These are phyloP conservation scores for Zizania palustris DNA, from an alignment of 202 grass and related monocot species.

Conservation along the genomic window DNA sequence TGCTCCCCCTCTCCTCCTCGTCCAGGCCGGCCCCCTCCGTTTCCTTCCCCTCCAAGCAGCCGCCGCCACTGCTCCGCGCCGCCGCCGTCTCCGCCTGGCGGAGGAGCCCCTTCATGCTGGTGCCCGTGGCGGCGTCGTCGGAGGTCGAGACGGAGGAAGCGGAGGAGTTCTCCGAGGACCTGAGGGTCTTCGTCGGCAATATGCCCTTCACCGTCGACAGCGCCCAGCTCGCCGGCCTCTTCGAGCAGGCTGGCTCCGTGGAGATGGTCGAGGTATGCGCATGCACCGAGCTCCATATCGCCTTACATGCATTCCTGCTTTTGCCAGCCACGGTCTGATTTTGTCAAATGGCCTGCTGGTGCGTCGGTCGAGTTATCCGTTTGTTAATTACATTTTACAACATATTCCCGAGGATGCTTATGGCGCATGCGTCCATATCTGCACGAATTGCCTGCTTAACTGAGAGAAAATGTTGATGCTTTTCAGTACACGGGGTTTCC, in stretches of 20 bases:
- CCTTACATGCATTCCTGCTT: background rate
- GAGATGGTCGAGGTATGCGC: conserved; percentile 88
- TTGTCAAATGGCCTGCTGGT: conserved; percentile 1
- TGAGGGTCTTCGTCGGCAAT: conserved; percentile 88
- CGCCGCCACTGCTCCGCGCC: conserved; percentile 24
- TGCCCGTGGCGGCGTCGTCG: conserved; percentile 39
- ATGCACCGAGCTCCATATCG: background rate
- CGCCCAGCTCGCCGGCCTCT: conserved; percentile 80
- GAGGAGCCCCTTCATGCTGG: conserved; percentile 34
- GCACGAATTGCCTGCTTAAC: background rate
- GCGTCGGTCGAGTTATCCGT: background rate
- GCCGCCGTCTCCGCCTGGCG: conserved; percentile 29
- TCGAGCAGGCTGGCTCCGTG: conserved; percentile 70
- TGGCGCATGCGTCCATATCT: background rate
- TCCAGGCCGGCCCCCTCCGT: conserved; percentile 13
- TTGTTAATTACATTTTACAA: background rate
- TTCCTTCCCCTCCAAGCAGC: conserved; percentile 22
- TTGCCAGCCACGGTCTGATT: background rate
- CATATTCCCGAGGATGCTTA: background rate
- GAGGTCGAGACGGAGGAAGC: conserved; percentile 47
- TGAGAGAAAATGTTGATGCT: background rate
- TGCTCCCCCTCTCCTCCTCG: conserved; percentile 36
- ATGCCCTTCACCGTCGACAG: conserved; percentile 87
- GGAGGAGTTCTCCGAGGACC: conserved; percentile 54
- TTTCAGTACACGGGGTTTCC: background rate